These are phyloP conservation scores for Ceriops tagal DNA, from an alignment of 345 rosid genomes.

Conservation along the genomic window DNA sequence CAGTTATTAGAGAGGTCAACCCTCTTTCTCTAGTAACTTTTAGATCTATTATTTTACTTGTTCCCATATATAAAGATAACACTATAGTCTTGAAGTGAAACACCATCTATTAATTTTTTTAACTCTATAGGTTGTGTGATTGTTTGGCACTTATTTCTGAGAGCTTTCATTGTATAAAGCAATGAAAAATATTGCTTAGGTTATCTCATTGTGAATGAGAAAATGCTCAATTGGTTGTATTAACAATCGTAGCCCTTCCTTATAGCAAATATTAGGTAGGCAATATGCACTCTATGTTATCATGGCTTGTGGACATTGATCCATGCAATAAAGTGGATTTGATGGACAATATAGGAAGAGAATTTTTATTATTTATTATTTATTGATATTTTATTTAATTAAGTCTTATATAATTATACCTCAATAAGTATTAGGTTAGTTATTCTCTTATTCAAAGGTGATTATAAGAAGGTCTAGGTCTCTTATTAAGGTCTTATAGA, in stretches of 20 bases:
- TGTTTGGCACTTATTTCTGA: not conserved
- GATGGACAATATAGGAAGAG: no score
- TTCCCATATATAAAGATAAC: not conserved
- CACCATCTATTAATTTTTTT: not conserved
- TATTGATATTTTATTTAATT: no score
- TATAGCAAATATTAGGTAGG: no score
- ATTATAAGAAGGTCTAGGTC: no score
- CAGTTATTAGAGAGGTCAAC: slow-evolving; percentile 77
- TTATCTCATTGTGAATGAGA: not conserved
- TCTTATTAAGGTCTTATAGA: no score
- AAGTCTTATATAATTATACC: no score
- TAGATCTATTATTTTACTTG: not conserved
- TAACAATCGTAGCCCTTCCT: not conserved
- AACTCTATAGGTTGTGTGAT: not conserved
- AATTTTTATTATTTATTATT: no score
- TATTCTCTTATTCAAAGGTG: no score
- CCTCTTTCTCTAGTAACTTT: not conserved
- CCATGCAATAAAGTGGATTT: no score
- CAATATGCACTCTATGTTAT: no score
- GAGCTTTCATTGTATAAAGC: not conserved
- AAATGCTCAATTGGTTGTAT: not conserved
- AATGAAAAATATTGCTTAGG: not conserved
- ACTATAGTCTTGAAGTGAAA: not conserved
- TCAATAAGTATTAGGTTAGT: no score
- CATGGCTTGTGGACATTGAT: no score